A percentile compares a stretch with the other conserved stretches of the same genome.
phyloP scores from a whole-genome alignment of 75 land plant genomes.

The Sequoiadendron giganteum region DNA sequence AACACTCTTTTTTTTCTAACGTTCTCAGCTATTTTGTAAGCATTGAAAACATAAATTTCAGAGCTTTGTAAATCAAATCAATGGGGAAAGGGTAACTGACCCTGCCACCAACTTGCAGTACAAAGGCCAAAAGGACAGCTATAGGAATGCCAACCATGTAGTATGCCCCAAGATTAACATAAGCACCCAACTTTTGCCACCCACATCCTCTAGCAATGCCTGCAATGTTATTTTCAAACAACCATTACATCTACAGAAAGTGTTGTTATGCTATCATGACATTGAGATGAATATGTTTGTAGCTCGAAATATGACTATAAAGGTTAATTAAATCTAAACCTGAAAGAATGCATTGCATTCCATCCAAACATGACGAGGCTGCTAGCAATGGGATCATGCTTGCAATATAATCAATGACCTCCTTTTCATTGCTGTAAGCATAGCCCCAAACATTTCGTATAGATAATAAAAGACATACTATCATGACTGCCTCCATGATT shows the following conservation, averaged over 20 bases:
- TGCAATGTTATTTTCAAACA: background rate
- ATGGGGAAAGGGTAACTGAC: slow-evolving; percentile 12
- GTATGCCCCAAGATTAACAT: slow-evolving; percentile 23
- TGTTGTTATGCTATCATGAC: no score
- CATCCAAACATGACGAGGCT: slow-evolving; percentile 58
- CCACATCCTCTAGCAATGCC: slow-evolving; percentile 86
- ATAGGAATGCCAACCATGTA: slow-evolving; percentile 69
- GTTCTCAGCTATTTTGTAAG: no score
- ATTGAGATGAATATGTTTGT: no score
- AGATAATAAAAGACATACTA: slow-evolving; percentile 18
- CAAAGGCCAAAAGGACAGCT: slow-evolving; percentile 17
- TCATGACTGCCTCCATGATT: slow-evolving; percentile 42
- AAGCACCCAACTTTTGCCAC: slow-evolving; percentile 67
- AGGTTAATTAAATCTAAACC: slow-evolving; percentile 24
- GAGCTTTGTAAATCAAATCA: background rate
- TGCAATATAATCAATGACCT: no score
- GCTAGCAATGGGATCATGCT: no score
- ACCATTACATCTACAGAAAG: background rate
- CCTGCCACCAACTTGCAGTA: slow-evolving; percentile 55
- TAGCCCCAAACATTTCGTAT: no score
- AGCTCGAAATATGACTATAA: no score
- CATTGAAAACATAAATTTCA: background rate
- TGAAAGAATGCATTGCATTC: slow-evolving; percentile 72
- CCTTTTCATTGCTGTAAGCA: no score
- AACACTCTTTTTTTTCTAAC: no score